Evolutionary conservation across 495 filamentous ascomycete genomes (phyloP), one percentile per base, ranked within the genome.

Genomic region (Annulohypoxylon nitens): DNA sequence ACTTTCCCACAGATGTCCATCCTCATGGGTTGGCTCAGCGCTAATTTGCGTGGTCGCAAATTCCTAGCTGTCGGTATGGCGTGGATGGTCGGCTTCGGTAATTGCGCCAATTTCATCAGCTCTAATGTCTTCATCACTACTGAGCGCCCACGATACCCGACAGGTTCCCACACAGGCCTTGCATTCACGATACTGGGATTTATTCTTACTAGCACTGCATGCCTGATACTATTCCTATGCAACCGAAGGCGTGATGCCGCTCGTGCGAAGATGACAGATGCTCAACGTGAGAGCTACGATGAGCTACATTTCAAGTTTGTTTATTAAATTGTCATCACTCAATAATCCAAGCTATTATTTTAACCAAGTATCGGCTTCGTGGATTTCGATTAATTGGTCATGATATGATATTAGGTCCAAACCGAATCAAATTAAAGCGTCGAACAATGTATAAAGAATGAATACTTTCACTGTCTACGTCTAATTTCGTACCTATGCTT

Each of bases 81-180:
- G 0, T 75, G 88, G 79, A 81, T 88, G 75, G 79, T 88, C 51
- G 82, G 83, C 0, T 84, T 90, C 66, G 88, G 87, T 1, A 90
- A 90, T 67, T 81, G 83, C 16, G 87, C 85, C 67, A 89, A 87
- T 2, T 87, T 91, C 67, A 81, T 90, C 30, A 86, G 86, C 2
- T 87, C 83, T 76, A 85, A 80, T 78, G 79, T 80, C 39, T 81
- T 79, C 73, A 79, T 86, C 30, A 71, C 79, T 2, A 77, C 73
- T 0, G 80, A 90, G 64, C 76, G 78, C 4, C 87, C 86, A 4
- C 76, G 62, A 20, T 90, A 86, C 66, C 73, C 65, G 0, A 83
- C 82, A 0, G 88, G 85, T 1, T 86, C 73, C 37, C 59, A 67
- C 12, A 74, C 66, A 3, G 77, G 77, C 6, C 64, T 80, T 12